These are phyloP conservation scores for Trichoderma atroviride DNA, from an alignment of 2,329 filamentous ascomycete species.

Conservation along the genomic window DNA sequence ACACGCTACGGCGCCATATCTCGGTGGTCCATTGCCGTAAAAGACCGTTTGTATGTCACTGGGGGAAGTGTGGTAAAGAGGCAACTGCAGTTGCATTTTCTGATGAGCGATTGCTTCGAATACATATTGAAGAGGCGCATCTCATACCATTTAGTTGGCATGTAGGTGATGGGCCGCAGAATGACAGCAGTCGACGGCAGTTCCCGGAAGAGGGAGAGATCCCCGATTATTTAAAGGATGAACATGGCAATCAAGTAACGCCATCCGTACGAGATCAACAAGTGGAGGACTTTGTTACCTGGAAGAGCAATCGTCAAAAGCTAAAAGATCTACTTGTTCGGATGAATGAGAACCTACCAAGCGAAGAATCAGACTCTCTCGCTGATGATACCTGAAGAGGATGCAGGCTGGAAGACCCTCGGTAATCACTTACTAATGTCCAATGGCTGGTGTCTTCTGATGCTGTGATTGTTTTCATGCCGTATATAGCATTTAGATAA, in stretches of 20 bases:
- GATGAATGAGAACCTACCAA: constrained; percentile 51
- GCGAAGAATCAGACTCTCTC: constrained; percentile 39
- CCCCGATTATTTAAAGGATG: constrained; percentile 56
- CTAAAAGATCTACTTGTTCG: constrained; percentile 48
- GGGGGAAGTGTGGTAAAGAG: constrained; percentile 38
- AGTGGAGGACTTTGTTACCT: constrained; percentile 52
- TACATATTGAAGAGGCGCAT: constrained; percentile 58
- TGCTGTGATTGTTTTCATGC: neutral
- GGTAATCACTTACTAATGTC: neutral
- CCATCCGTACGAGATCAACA: constrained; percentile 57
- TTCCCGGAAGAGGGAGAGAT: constrained; percentile 37
- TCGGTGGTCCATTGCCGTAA: constrained; percentile 50
- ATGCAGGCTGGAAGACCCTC: too few species aligned
- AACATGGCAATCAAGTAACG: constrained; percentile 58
- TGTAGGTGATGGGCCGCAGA: constrained; percentile 60
- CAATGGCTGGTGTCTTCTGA: neutral
- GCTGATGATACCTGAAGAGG: neutral
- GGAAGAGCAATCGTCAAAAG: constrained; percentile 48
- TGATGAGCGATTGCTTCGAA: constrained; percentile 44
- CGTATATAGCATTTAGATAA: neutral
- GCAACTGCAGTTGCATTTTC: constrained; percentile 40
- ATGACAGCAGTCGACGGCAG: constrained; percentile 34
- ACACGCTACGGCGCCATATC: constrained; percentile 60
- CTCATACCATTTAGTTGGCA: constrained; percentile 59
- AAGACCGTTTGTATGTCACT: constrained; percentile 33